Base-by-base conservation (phyloP, 768 basidiomycete genomes). In the Tricholoma sp. region DNA sequence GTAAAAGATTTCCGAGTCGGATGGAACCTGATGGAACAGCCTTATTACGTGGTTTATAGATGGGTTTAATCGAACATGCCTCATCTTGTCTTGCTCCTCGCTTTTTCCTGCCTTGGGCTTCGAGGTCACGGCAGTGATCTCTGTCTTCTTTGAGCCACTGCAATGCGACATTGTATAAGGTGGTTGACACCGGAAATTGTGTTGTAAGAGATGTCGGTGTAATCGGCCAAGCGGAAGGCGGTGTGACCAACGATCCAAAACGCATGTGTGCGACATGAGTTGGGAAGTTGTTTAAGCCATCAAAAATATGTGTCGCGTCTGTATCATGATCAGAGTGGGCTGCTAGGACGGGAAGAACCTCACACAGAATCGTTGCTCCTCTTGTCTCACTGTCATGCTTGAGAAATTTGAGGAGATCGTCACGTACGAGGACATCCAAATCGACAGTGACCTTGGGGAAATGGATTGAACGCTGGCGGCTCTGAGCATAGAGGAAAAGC, bases 241-340 rank as follows among this genome's bases (percentile, higher is more conserved):
- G 75, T 1, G 81, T 84, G 11, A 85, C 75, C 54, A 94, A 84
- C 11, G 76, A 72, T 4, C 97, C 97, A 48, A 94, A 79, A 24
- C 89, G 84, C 85, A 99, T 89, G 67, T 98, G 97, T 4, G 85
- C 85, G 57, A 98, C 77, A 65, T 96, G 92, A 0, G 95, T 98
- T 3, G 97, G 96, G 75, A 96, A 98, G n/a, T 80, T 71, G 64
- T 83, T 81, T 31, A 98, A 72, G 10, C 95, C 96, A 68, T 98
- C 96, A 61, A 94, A 97, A 64, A 99, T 97, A 70, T 99, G 97
- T 1, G 95, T 98, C 10, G 95, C 94, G 72, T 97, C 92, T 94
- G 63, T 34, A 53, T 33, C 33, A 39, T 4, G 39, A 50, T 49
- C 39, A 58, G 29, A 12, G 55, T 41, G 31, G 53, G 8, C 54